phyloP scores from a whole-genome alignment of 2,329 filamentous ascomycete genomes.

The Cytospora leucostoma region DNA sequence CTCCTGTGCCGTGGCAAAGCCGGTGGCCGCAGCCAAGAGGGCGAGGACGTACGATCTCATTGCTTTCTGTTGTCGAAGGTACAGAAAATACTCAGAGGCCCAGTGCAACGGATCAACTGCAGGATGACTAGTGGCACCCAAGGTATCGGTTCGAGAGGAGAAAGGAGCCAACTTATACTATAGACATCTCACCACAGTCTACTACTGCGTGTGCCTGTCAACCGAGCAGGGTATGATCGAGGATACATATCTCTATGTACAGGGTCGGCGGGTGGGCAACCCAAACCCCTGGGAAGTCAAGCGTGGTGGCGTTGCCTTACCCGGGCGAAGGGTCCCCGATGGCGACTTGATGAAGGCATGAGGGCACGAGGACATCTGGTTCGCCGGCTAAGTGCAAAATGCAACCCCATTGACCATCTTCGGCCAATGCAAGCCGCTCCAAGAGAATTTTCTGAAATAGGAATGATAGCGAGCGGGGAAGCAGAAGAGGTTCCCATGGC shows the following conservation, averaged over 20 bases:
- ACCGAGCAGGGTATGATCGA: too few relatives aligned
- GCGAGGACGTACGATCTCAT: slow-evolving; percentile 22
- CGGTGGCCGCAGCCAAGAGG: slow-evolving; percentile 23
- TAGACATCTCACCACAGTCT: background rate
- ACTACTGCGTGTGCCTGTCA: too few relatives aligned
- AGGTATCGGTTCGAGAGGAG: background rate
- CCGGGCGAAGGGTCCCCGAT: background rate
- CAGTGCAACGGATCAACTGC: background rate
- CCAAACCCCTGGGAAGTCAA: background rate
- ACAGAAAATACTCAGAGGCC: background rate
- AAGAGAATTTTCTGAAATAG: slow-evolving; percentile 1
- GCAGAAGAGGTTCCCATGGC: background rate
- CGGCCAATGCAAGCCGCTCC: slow-evolving; percentile 9
- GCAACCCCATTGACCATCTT: slow-evolving; percentile 6
- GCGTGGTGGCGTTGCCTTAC: background rate
- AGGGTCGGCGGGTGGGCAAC: background rate
- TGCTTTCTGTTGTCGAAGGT: background rate
- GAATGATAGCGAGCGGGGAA: background rate
- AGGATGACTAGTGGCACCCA: background rate
- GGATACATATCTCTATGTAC: too few relatives aligned
- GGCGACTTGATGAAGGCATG: background rate
- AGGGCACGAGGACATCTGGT: slow-evolving; percentile 19
- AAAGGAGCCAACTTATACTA: background rate
- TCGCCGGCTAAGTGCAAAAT: slow-evolving; percentile 13
- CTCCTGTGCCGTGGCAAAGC: slow-evolving; percentile 32